Percentiles rank a stretch among this genome's conserved stretches.
phyloP scores from a whole-genome alignment of 345 rosid species.

The Salix purpurea region DNA sequence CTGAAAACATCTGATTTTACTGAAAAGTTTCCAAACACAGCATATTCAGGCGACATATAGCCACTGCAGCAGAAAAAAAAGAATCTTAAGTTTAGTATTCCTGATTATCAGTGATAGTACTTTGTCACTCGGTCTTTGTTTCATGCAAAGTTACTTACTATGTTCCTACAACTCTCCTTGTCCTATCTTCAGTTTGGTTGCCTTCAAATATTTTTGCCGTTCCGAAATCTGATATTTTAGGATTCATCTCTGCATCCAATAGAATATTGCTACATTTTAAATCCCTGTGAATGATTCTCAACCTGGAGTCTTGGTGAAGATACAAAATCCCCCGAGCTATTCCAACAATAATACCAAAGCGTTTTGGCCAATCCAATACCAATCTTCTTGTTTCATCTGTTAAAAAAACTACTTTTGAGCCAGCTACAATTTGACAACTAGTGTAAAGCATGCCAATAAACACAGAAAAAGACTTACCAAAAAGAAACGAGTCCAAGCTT shows the following conservation, averaged over 20 bases:
- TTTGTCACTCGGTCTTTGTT: too few relatives aligned
- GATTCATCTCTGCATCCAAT: slow-evolving; percentile 25
- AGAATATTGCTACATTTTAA: slow-evolving; percentile 2
- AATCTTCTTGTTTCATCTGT: too few relatives aligned
- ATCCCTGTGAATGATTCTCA: slow-evolving; percentile 18
- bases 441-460: too few relatives aligned
- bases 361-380: too few relatives aligned
- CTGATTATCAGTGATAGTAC: neutral
- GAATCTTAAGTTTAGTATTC: neutral
- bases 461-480: rapidly evolving
- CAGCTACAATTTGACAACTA: rapidly evolving
- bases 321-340: too few relatives aligned
- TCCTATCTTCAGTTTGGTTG: slow-evolving; percentile 9
- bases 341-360: too few relatives aligned
- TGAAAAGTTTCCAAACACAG: slow-evolving; percentile 10
- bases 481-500: too few relatives aligned
- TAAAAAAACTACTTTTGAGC: too few relatives aligned
- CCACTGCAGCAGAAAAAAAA: neutral
- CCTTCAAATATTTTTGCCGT: too few relatives aligned
- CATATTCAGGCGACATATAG: neutral
- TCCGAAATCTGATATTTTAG: slow-evolving; percentile 54
- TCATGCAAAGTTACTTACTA: slow-evolving; percentile 38
- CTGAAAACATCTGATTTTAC: slow-evolving; percentile 23
- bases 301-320: too few relatives aligned
- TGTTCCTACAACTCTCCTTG: slow-evolving; percentile 62